Evolutionary conservation across 495 filamentous ascomycete genomes (phyloP), one percentile per base, ranked within the genome.

Genomic region (Hypoxylon lienhwacheense): DNA sequence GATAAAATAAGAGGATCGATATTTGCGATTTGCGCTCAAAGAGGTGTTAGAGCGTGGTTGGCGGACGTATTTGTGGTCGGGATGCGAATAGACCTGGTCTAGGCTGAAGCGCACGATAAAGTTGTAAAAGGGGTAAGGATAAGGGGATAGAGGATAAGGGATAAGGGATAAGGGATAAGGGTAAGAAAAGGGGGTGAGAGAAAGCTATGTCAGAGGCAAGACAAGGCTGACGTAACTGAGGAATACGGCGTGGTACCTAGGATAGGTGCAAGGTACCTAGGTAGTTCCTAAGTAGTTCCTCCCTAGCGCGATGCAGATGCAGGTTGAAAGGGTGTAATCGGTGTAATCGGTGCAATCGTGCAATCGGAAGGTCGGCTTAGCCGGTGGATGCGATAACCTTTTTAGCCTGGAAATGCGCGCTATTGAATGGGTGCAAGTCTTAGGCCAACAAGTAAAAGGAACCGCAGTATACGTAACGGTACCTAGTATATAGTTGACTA

Each of bases 191-290:
- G 57, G 54, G 59, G 31, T 24, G 35, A 22, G 20, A 36, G 44
- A 46, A 26, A 61, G 51, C 42, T 39, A 52, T 59, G 62, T 59
- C 53, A 61, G 44, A 54, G 36, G 53, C 32, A 53, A 50, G 57
- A 50, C 68, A 37, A 60, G 53, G 69, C 70, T 73, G 70, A 73
- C 70, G 70, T 71, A 73, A 65, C 63, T n/a, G 53, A 35, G 50
- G 64, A 60, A 48, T 46, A n/a, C n/a, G n/a, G n/a, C n/a, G n/a
- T n/a, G n/a, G n/a, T n/a, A n/a, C n/a, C n/a, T n/a, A n/a, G n/a
- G n/a, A n/a, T n/a, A n/a, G n/a, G 46, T 41, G 20, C 21, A 24
- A n/a, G 31, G 28, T n/a, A 14, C 11, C 28, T 35, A 40, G 26
- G 46, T 53, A 25, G 47, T 34, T 46, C 40, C 44, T 22, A n/a